These are phyloP conservation scores for Cytospora chrysosperma DNA, from an alignment of 2,329 filamentous ascomycete genomes.

Conservation along the genomic window DNA sequence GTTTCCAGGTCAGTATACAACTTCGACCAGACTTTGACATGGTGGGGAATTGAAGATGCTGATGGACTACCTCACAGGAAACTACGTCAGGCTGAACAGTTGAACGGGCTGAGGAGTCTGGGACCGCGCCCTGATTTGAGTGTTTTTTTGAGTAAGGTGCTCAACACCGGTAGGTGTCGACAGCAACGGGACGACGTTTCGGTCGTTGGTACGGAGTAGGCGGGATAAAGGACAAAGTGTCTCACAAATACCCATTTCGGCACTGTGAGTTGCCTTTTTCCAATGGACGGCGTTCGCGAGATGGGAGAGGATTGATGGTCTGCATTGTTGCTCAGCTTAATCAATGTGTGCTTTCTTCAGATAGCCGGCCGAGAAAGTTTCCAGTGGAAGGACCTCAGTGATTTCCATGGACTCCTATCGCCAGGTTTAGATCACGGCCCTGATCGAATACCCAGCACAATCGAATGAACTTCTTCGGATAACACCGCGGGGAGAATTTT, in stretches of 20 bases:
- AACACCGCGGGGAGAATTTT: background rate
- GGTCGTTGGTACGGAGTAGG: slow-evolving; percentile 16
- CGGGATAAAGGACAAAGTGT: slow-evolving; percentile 19
- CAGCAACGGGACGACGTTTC: background rate
- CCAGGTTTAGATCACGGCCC: background rate
- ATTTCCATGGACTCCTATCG: background rate
- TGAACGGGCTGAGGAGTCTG: background rate
- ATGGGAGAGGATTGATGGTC: background rate
- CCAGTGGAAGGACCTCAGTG: background rate
- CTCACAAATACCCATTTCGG: slow-evolving; percentile 21
- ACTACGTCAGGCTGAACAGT: slow-evolving; percentile 45
- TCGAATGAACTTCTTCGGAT: background rate
- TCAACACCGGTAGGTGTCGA: background rate
- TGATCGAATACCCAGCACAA: background rate
- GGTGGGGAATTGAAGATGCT: background rate
- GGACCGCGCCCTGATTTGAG: background rate
- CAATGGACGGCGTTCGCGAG: slow-evolving; percentile 14
- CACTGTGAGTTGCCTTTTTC: slow-evolving; percentile 5
- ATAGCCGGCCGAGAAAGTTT: background rate
- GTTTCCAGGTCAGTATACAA: slow-evolving; percentile 76
- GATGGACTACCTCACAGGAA: slow-evolving; percentile 33
- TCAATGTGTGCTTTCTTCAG: background rate
- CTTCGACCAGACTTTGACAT: background rate
- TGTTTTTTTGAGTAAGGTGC: background rate
- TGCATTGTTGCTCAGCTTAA: background rate